Evolutionary conservation across 148 eudicot species (phyloP), one percentile per base, ranked within the genome.

Genomic region (Chenopodium formosanum): DNA sequence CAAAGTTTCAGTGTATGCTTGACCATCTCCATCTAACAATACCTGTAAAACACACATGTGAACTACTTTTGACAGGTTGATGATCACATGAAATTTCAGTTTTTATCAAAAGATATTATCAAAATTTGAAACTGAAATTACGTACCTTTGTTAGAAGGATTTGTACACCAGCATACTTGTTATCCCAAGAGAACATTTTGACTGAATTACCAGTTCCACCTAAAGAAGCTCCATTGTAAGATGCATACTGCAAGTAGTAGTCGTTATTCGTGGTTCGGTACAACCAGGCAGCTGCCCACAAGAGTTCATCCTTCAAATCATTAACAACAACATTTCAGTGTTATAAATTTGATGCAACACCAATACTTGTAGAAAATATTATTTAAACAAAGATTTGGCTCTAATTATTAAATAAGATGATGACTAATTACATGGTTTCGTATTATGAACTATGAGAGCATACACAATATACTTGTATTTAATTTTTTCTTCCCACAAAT

Each of bases 281-380:
- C 25, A 92, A 82, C 96, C 96, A 92, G 62, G 92, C 90, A 75
- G 96, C 96, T 9, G 91, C 96, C 96, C 96, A 92, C 79, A 90
- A 78, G 20, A 92, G 78, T 50, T 92, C 96, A 85, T 92, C 96
- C 95, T 86, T 53, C 74, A 84, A 31, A 70, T 67, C 1, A 67
- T 10, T 14, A 25, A 52, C 6, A 70, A 1, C 53, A 70, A 1
- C 53, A 70, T 58, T 40, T 70, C 4, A 75, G 52, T n/a, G 70
- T 67, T 9, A 13, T 27, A 67, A 56, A 16, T 2, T 56, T 56
- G 22, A 56, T 56, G 62, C 13, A 56, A 56, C 62, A 56, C 60
- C 60, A 56, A 14, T 56, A 56, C 62, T 56, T 3, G 2, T 9
- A 48, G 53, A 48, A 48, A 48, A 48, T 11, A 10, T 48, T 10